Evolutionary conservation across 257 asterid species (phyloP).

Genomic region (Marsdenia floribunda): DNA sequence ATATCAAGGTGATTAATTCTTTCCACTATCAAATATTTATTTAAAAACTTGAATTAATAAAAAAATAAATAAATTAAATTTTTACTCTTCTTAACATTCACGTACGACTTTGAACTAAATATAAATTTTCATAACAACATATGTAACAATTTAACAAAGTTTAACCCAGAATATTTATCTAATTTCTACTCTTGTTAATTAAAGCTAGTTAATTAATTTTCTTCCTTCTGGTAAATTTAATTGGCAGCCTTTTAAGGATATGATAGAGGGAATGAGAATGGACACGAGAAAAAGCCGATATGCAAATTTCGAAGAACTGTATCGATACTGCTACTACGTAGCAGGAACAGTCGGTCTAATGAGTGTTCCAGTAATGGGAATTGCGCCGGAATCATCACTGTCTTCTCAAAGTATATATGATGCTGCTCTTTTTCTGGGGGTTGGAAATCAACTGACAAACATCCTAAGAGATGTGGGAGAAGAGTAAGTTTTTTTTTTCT

Average conservation of each 20-base stretch:
- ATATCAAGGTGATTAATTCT: conserved; percentile 46
- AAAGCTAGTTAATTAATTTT: too few species aligned
- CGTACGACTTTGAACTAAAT: too few species aligned
- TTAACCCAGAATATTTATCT: neutral
- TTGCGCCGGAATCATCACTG: conserved; percentile 56
- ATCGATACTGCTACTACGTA: conserved; percentile 66
- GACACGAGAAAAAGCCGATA: conserved; percentile 59
- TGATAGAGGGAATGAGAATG: conserved; percentile 94
- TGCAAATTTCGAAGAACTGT: conserved; percentile 57
- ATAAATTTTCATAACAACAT: too few species aligned
- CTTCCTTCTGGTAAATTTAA: too few species aligned
- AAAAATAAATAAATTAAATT: too few species aligned
- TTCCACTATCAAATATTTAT: too few species aligned
- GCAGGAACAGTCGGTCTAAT: conserved; percentile 84
- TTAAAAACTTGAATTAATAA: too few species aligned
- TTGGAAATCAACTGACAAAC: conserved; percentile 74
- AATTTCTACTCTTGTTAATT: neutral
- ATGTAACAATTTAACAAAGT: too few species aligned
- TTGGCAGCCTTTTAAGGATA: conserved; percentile 69
- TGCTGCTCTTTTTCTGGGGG: conserved; percentile 59
- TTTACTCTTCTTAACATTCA: too few species aligned
- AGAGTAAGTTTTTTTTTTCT: conserved; percentile 40
- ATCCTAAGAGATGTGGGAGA: conserved; percentile 85
- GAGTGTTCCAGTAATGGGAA: conserved; percentile 90
- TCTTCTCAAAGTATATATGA: conserved; percentile 51